A percentile compares a stretch with the other conserved stretches of the same genome.
Evolutionary conservation across 257 asterid species (phyloP).

Genomic region (Leptodermis oblonga): DNA sequence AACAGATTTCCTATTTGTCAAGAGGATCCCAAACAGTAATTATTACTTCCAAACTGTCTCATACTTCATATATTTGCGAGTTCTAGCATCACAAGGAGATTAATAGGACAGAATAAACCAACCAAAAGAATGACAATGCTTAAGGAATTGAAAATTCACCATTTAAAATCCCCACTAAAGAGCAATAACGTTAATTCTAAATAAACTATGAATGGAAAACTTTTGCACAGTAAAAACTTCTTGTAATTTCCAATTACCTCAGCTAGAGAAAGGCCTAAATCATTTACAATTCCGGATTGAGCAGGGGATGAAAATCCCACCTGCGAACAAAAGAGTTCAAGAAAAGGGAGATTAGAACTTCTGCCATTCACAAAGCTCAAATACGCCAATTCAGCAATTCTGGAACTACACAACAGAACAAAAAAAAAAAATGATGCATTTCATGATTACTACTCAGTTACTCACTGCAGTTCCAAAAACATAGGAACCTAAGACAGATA

Average conservation of each 20-base stretch:
- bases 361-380: background rate
- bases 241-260: conserved; percentile 52
- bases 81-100: background rate
- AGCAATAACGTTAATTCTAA: too few species aligned
- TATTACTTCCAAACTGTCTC: background rate
- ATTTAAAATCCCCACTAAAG: too few species aligned
- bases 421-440: background rate
- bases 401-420: background rate
- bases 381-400: background rate
- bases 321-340: conserved; percentile 33
- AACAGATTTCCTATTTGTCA: background rate
- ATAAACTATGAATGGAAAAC: background rate
- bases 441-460: background rate
- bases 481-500: conserved; percentile 78
- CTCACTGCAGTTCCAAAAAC: conserved; percentile 91
- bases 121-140: too few species aligned
- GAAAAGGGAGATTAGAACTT: background rate
- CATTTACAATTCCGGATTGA: conserved; percentile 61
- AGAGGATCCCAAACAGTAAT: background rate
- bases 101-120: background rate
- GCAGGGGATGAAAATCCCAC: conserved; percentile 90
- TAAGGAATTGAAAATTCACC: background rate
- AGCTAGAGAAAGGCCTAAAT: conserved; percentile 60
- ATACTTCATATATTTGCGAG: background rate
- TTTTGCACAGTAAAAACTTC: too few species aligned